Evolutionary conservation across 257 asterid species (phyloP), one percentile per base, ranked within the genome.

Genomic region (Verbascum thapsus): DNA sequence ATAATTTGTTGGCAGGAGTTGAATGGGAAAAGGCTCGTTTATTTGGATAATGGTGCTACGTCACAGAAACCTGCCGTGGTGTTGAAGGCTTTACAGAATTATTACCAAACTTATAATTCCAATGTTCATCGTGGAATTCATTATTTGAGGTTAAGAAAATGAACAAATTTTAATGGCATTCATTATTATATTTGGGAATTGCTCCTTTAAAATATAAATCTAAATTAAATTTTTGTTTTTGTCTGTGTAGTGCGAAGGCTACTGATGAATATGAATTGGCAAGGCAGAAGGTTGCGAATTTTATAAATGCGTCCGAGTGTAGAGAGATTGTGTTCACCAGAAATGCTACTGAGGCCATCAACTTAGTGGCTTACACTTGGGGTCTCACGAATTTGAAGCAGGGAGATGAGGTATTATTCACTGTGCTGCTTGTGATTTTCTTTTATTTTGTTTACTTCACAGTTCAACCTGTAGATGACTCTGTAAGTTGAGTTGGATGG

Each of bases 61-160:
- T 94, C 99, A 40, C 99, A 94, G 85, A 94, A 94, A 92, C 99
- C 99, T 30, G 68, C 54, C 42, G 82, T 72, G 37, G 97, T 94
- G 52, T 15, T 94, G 61, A 76, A 81, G 30, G 90, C 95, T 13
- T 72, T 90, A 64, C 80, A 64, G 83, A 73, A 70, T 54, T 94
- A 94, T 74, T 90, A 94, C 15, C 95, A 83, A 58, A 22, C 71
- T 44, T 87, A 81, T 42, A 94, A 94, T 81, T 91, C 99, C 6
- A 94, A 94, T 76, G 99, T 94, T 56, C 99, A 94, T 49, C 91
- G 99, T 7, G 99, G 99, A 22, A 85, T 94, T 85, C 99, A 94
- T 67, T 76, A 78, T 63, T 69, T 94, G 80, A 94, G 99, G 99
- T 90, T 49, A 51, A 41, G 12, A 48, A 41, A 15, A 38, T n/a